Percentiles rank a stretch among this genome's conserved stretches.
phyloP scores from a whole-genome alignment of 306 rosid species.

The Hippophae gyantsensis region DNA sequence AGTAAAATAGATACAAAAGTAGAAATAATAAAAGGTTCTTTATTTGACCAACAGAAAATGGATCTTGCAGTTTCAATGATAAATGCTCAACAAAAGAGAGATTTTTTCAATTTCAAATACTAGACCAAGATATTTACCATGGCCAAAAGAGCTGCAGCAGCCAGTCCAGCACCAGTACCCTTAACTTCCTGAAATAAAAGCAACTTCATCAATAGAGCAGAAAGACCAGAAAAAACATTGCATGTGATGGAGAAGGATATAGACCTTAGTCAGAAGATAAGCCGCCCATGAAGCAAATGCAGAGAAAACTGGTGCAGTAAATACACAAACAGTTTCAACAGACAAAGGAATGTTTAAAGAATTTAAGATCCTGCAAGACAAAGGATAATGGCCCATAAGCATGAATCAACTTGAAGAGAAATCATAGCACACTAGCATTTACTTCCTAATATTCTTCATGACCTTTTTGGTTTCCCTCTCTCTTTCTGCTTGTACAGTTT shows the following conservation, averaged over 20 bases:
- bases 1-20: no score
- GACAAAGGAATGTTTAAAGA: constrained; percentile 89
- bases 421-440: neutral
- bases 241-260: constrained; percentile 14
- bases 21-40: no score
- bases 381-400: constrained; percentile 17
- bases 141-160: constrained; percentile 88
- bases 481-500: neutral
- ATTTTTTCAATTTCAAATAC: constrained; percentile 18
- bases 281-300: constrained; percentile 98
- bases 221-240: constrained; percentile 1
- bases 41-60: neutral
- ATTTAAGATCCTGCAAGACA: constrained; percentile 58
- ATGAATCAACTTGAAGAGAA: constrained; percentile 12
- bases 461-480: neutral
- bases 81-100: neutral
- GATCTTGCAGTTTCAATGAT: neutral
- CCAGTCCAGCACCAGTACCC: constrained; percentile 93
- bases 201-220: constrained; percentile 17
- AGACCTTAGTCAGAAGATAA: constrained; percentile 75
- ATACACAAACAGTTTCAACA: constrained; percentile 95
- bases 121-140: constrained; percentile 51
- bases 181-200: constrained; percentile 68
- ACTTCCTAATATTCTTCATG: neutral
- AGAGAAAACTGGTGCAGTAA: constrained; percentile 95